Conservation (phyloP, 768 basidiomycete genomes). For the Hypholoma fasciculare region DNA sequence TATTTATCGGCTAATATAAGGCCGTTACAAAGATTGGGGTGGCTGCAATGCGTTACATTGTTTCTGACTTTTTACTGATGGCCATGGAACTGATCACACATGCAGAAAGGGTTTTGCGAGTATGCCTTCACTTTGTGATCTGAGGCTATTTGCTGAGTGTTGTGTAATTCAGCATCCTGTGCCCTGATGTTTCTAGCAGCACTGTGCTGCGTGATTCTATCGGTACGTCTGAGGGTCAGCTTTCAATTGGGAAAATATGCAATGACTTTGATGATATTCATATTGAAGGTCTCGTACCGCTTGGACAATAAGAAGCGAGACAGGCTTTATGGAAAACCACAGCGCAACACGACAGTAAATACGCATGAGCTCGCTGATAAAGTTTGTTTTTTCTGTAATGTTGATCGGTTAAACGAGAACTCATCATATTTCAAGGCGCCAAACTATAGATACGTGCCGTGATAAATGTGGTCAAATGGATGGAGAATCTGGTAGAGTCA, state of each 20-base stretch:
- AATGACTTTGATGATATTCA: too few species aligned
- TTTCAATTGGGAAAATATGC: too few species aligned
- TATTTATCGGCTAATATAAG: too few species aligned
- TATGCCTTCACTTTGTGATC: slow-evolving; percentile 11
- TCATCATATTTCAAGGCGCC: slow-evolving; percentile 42
- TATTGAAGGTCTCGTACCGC: slow-evolving; percentile 59
- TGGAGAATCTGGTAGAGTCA: neutral
- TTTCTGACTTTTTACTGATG: too few species aligned
- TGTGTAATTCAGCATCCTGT: neutral
- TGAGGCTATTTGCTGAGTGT: neutral
- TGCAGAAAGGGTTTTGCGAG: slow-evolving; percentile 60
- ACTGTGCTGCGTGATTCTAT: neutral
- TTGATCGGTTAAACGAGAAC: neutral
- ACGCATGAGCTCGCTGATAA: slow-evolving; percentile 67
- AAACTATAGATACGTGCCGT: slow-evolving; percentile 57
- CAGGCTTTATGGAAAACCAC: slow-evolving; percentile 48
- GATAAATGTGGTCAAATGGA: neutral
- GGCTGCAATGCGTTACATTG: too few species aligned
- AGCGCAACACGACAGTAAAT: slow-evolving; percentile 50
- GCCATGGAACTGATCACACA: neutral
- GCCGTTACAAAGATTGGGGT: too few species aligned
- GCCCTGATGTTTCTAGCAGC: neutral
- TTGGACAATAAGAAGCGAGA: slow-evolving; percentile 60
- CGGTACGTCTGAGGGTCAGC: neutral
- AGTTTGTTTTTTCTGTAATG: slow-evolving; percentile 32